These are phyloP conservation scores for Aspergillus ochraceus DNA, from an alignment of 2,329 filamentous ascomycete species.

Conservation along the genomic window DNA sequence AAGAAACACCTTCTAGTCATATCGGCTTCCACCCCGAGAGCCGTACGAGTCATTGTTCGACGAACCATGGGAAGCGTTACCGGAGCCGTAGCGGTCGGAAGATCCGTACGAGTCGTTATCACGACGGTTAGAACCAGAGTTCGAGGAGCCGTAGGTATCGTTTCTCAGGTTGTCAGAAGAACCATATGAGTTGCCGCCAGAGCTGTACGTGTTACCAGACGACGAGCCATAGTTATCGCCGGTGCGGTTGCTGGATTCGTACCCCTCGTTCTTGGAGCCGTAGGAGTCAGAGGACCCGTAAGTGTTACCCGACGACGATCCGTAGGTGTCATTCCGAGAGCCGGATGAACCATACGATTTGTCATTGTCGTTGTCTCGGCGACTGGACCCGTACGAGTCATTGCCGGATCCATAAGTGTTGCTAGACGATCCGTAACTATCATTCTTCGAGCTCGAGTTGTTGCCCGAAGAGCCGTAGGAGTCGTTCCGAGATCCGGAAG, in stretches of 20 bases:
- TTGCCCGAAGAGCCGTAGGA: too few species aligned
- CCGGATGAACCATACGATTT: neutral
- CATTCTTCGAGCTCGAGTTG: too few species aligned
- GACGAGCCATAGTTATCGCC: neutral
- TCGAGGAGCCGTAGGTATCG: neutral
- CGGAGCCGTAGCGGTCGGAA: neutral
- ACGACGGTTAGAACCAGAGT: neutral
- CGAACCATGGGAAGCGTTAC: neutral
- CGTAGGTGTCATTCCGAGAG: neutral
- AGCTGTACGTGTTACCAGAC: neutral
- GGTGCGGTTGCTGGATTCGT: neutral
- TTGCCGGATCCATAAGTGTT: too few species aligned
- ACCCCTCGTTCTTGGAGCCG: neutral
- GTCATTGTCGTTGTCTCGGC: neutral
- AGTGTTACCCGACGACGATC: neutral
- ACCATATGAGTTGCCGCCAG: neutral
- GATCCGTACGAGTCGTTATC: neutral
- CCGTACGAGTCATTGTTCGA: neutral
- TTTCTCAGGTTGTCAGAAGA: neutral
- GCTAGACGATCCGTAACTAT: too few species aligned
- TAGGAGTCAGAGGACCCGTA: neutral
- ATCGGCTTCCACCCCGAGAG: neutral
- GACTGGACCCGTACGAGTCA: neutral
- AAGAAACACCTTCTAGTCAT: neutral
- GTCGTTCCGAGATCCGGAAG: too few species aligned